phyloP scores from a whole-genome alignment of 1,139 yeast genomes.

The Candida sp. region DNA sequence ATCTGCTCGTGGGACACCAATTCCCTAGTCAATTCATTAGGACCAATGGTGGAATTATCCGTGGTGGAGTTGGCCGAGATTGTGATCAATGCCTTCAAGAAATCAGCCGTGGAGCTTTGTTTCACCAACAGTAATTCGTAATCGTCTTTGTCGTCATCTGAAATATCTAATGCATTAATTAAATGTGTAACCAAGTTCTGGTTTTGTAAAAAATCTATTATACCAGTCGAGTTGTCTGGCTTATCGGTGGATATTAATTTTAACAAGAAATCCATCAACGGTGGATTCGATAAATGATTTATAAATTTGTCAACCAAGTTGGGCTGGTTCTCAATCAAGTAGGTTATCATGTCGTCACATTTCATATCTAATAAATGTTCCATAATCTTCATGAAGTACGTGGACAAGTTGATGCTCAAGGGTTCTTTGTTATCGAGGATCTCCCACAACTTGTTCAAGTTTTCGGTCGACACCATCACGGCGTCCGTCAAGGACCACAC shows the following conservation, averaged over 20 bases:
- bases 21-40: conserved; percentile 92
- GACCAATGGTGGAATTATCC: conserved; percentile 90
- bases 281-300: conserved; percentile 83
- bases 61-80: conserved; percentile 76
- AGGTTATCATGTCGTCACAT: conserved; percentile 78
- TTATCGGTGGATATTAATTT: conserved; percentile 82
- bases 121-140: conserved; percentile 50
- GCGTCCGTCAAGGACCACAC: conserved; percentile 96
- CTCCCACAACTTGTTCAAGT: conserved; percentile 78
- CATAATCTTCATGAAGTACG: conserved; percentile 92
- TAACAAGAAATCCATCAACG: conserved; percentile 81
- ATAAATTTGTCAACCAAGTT: conserved; percentile 70
- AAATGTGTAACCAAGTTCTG: conserved; percentile 66
- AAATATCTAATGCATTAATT: conserved; percentile 56
- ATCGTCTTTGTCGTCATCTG: conserved; percentile 18
- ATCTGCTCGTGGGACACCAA: conserved; percentile 75
- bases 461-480: conserved; percentile 73
- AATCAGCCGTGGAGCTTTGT: conserved; percentile 53
- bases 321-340: conserved; percentile 65
- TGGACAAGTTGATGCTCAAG: conserved; percentile 76
- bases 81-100: conserved; percentile 51
- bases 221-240: conserved; percentile 79
- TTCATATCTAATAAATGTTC: conserved; percentile 94
- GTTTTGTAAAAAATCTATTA: conserved; percentile 69
- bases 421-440: conserved; percentile 64